Conservation (phyloP, 805 yeast genomes). For the Wickerhamomyces strasburgensis region DNA sequence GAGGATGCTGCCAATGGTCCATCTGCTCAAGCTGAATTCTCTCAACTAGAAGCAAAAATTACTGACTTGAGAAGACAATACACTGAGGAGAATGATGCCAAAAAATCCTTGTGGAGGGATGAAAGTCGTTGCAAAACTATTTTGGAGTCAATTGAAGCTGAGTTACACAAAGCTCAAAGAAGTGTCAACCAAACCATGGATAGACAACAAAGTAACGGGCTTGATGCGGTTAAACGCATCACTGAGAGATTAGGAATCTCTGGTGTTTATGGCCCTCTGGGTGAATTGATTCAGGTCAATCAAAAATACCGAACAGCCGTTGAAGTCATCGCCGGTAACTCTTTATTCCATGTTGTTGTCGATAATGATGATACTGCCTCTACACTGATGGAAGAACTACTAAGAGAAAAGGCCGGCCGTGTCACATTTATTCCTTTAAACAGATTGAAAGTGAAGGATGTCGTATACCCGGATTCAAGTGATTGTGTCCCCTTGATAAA, state of each 20-base stretch:
- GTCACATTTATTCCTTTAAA: conserved; percentile 90
- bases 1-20: conserved; percentile 36
- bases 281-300: conserved; percentile 75
- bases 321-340: conserved; percentile 84
- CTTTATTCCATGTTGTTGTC: conserved; percentile 84
- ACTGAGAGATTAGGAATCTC: conserved; percentile 51
- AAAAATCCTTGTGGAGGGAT: conserved; percentile 74
- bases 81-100: conserved; percentile 49
- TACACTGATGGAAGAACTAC: conserved; percentile 68
- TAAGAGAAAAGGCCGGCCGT: conserved; percentile 68
- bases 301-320: conserved; percentile 81
- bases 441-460: conserved; percentile 41
- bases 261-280: conserved; percentile 78
- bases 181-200: conserved; percentile 70
- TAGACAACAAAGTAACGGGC: conserved; percentile 61
- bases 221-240: conserved; percentile 63
- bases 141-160: conserved; percentile 48
- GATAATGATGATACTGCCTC: conserved; percentile 84
- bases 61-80: conserved; percentile 37
- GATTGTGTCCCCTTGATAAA: conserved; percentile 71
- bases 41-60: conserved; percentile 15
- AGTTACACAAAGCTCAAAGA: conserved; percentile 53
- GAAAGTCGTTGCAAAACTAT: conserved; percentile 62
- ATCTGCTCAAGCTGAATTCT: conserved; percentile 24
- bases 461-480: conserved; percentile 56